phyloP scores from a whole-genome alignment of 2,329 filamentous ascomycete species.

The Hymenoscyphus salicellus region DNA sequence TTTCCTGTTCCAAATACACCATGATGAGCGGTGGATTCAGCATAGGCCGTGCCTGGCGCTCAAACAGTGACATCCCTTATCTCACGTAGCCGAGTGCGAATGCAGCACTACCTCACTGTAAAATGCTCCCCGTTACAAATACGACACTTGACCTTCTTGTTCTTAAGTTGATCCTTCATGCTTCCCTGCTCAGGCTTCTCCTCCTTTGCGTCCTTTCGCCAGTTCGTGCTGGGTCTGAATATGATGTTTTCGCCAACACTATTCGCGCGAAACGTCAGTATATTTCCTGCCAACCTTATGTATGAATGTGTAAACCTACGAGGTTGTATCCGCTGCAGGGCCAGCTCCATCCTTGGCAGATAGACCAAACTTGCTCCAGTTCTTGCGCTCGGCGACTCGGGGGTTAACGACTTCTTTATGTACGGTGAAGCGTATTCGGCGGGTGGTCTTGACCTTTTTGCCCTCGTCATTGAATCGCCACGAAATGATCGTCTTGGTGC shows the following conservation, averaged over 20 bases:
- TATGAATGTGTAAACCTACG: slow-evolving; percentile 33
- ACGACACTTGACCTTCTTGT: slow-evolving; percentile 99
- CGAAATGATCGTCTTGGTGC: slow-evolving; percentile 91
- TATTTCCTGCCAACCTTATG: slow-evolving; percentile 9
- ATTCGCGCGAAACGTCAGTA: slow-evolving; percentile 12
- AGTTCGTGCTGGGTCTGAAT: slow-evolving; percentile 90
- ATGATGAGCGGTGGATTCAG: slow-evolving; percentile 43
- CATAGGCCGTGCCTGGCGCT: no score
- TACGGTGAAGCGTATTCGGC: slow-evolving; percentile 87
- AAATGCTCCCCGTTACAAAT: slow-evolving; percentile 99
- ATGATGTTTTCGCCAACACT: slow-evolving; percentile 92
- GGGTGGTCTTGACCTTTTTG: slow-evolving; percentile 96
- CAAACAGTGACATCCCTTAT: no score
- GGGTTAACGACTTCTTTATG: slow-evolving; percentile 95
- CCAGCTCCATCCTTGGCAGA: slow-evolving; percentile 82
- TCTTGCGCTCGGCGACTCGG: slow-evolving; percentile 88
- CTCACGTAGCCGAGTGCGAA: no score
- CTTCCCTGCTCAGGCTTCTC: slow-evolving; percentile 73
- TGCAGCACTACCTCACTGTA: no score
- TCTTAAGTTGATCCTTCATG: slow-evolving; percentile 82
- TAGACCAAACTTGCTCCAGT: slow-evolving; percentile 88
- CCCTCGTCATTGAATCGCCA: slow-evolving; percentile 88
- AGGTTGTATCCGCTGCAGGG: slow-evolving; percentile 85
- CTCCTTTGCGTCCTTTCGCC: slow-evolving; percentile 84
- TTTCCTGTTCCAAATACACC: slow-evolving; percentile 63